Conservation (phyloP, 257 asterid species). For the Perilla frutescens region DNA sequence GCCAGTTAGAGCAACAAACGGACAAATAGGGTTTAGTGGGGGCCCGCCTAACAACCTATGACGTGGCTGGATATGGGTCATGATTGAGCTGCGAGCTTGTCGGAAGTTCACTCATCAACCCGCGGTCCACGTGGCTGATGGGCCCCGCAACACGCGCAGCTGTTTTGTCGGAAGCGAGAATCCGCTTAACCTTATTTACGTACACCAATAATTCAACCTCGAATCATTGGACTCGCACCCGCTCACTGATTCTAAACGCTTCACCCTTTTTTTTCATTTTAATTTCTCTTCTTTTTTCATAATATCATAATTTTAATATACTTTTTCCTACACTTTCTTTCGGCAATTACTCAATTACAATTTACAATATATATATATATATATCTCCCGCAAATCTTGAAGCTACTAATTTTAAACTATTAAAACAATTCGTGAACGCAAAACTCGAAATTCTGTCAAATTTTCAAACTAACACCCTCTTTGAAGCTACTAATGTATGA, state of each 20-base stretch:
- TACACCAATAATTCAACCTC: constrained; percentile 25
- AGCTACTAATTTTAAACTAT: too few species aligned
- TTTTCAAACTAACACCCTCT: too few species aligned
- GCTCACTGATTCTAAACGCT: constrained; percentile 32
- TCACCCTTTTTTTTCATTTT: constrained; percentile 9
- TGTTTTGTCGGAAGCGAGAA: constrained; percentile 22
- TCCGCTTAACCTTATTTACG: background rate
- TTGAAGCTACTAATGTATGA: too few species aligned
- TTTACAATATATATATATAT: too few species aligned
- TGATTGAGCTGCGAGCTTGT: constrained; percentile 46
- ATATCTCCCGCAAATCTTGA: too few species aligned
- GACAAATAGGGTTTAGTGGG: constrained; percentile 42
- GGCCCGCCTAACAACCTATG: constrained; percentile 54
- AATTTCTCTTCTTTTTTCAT: background rate
- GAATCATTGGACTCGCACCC: constrained; percentile 42
- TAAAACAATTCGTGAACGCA: too few species aligned
- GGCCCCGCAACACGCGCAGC: constrained; percentile 4
- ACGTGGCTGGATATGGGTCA: constrained; percentile 40
- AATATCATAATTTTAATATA: background rate
- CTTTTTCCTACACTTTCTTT: too few species aligned
- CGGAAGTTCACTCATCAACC: constrained; percentile 48
- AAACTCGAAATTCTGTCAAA: too few species aligned
- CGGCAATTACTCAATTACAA: too few species aligned
- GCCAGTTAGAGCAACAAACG: constrained; percentile 58
- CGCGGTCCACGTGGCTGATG: constrained; percentile 41